Base-by-base conservation (phyloP, 163 green algal species). In the Scenedesmus sp. region DNA sequence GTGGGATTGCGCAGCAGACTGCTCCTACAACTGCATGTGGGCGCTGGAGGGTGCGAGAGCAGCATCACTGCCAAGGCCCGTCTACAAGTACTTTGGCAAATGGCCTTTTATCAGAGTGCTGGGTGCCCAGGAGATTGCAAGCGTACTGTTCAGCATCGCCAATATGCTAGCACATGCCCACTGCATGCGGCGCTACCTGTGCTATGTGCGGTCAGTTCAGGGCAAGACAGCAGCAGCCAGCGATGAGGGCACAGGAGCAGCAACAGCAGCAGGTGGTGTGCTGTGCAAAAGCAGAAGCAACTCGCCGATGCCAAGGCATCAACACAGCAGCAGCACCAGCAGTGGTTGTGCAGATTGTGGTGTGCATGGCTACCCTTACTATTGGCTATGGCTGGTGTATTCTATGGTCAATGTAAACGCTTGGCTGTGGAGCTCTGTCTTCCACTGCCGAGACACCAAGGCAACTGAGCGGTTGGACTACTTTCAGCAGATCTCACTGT, bases 21-120 rank as follows among this genome's bases (percentile, higher is more conserved):
- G 96, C 91, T 87, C 84, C 2, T 98, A 98, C 91, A 88, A 93
- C 18, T 98, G 97, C 94, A 98, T 98, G 97, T 93, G 92, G 79
- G 87, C 81, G 26, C 26, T 94, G 20, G 92, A 94, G 83, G 78
- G 44, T 35, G 44, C 42, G 16, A 86, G 83, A 35, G 42, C 43
- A 61, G 81, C 51, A 15, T 68, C 24, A 59, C 78, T 22, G 33
- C 16, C 49, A 80, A 35, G 35, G 7, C 30, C 43, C 2, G 68
- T 91, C 4, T 82, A 91, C 20, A 99, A 98, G 86, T 99, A 99
- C 91, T 95, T 92, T 91, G 97, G 97, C 89, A 99, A 99, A 88
- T 99, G 97, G 97, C 96, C 96, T 0, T 99, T 99, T 81, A 24
- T 70, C 35, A 92, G 97, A 1, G 73, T 96, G 30, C 65, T 94